phyloP scores from a whole-genome alignment of 2,329 filamentous ascomycete genomes.

The Coniella lustricola region DNA sequence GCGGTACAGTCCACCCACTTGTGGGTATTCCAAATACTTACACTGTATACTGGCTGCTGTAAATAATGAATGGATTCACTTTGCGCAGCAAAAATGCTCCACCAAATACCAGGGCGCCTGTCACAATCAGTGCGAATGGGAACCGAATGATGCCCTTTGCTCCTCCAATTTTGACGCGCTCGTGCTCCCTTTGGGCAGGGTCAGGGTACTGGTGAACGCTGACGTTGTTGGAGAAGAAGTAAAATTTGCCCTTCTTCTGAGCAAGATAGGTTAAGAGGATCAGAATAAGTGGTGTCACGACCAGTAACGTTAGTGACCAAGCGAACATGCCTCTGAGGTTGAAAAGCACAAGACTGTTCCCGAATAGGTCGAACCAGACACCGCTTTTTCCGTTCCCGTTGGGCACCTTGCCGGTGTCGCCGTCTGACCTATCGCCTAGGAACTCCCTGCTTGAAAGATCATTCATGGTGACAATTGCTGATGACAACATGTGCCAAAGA shows the following conservation, averaged over 20 bases:
- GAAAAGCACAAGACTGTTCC: slow-evolving; percentile 70
- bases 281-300: slow-evolving; percentile 69
- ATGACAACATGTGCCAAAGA: slow-evolving; percentile 94
- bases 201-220: slow-evolving; percentile 51
- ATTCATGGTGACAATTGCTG: slow-evolving; percentile 67
- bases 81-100: slow-evolving; percentile 71
- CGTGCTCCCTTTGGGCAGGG: slow-evolving; percentile 30
- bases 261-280: slow-evolving; percentile 63
- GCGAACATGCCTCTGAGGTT: slow-evolving; percentile 78
- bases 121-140: slow-evolving; percentile 64
- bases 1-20: neutral
- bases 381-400: slow-evolving; percentile 61
- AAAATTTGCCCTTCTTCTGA: slow-evolving; percentile 71
- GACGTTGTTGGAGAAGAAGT: slow-evolving; percentile 65
- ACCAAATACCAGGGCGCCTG: slow-evolving; percentile 62
- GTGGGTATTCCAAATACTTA: slow-evolving; percentile 28
- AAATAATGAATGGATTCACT: slow-evolving; percentile 83
- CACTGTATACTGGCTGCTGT: slow-evolving; percentile 80
- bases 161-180: slow-evolving; percentile 61
- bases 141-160: slow-evolving; percentile 80
- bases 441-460: slow-evolving; percentile 64
- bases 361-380: slow-evolving; percentile 94
- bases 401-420: slow-evolving; percentile 52
- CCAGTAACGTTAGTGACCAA: slow-evolving; percentile 74
- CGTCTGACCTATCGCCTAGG: slow-evolving; percentile 48